Base-by-base conservation (phyloP, 768 basidiomycete species). In the Polyporus arcularius region DNA sequence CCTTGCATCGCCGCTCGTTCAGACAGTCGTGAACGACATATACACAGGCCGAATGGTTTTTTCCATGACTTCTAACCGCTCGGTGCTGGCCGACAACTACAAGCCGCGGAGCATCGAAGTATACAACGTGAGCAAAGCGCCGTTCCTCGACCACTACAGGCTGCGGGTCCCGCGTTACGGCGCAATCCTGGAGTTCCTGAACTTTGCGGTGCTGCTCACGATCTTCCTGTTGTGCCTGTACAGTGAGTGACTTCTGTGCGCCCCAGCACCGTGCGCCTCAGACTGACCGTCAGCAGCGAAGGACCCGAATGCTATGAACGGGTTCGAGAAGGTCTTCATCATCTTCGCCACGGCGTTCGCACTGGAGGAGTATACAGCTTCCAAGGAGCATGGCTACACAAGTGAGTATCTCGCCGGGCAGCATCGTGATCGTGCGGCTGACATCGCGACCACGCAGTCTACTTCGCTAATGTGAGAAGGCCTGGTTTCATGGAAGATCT, bases 71-170 rank as follows among this genome's bases (percentile, higher is more conserved):
- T 79, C 84, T 7, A 73, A 77, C 0, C 86, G 88, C 28, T 90
- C 94, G 1, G 82, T 98, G 53, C 80, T 98, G 8, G 87, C 89
- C 16, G 96, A 98, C 73, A 91, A 92, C 68, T 98, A 98, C 77
- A 94, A 92, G 74, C 84, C 83, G 35, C 82, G 83, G 43, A 83
- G 84, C 16, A 92, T 89, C 64, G 85, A 88, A 66, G 78, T 88
- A 35, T 94, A 94, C 71, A 81, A 92, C 67, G 77, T 80, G 40
- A 80, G 82, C 28, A 81, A 77, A 16, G 85, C 85, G 1, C 87
- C 90, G 0, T 87, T 91, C 68, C 79, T 96, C 14, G 89, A 96
- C 69, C 94, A 97, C 69, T 94, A 94, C 55, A 89, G 90, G 62
- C 76, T 96, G 42, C 86, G 91, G 12, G 92, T 96, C 6, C 94